Percentiles rank a stretch among this genome's conserved stretches.
Evolutionary conservation across 2,329 filamentous ascomycete species (phyloP).

Genomic region (Aspergillus japonicus): DNA sequence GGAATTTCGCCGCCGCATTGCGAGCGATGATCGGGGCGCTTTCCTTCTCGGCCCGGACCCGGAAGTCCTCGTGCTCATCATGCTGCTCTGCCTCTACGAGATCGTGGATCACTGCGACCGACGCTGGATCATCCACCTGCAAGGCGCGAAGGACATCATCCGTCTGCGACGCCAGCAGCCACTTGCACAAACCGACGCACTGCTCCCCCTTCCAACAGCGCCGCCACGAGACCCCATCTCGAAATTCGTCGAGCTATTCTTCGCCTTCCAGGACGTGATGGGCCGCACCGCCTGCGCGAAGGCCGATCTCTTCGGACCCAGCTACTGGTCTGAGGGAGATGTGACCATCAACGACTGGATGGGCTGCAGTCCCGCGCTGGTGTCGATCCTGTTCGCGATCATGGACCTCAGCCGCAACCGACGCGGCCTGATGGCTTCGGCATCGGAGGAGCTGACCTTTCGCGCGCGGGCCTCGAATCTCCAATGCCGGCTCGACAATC

Average conservation of each 20-base stretch:
- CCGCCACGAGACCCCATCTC: conserved; percentile 3
- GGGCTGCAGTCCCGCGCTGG: conserved; percentile 4
- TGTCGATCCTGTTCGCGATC: not conserved
- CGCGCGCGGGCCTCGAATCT: not conserved
- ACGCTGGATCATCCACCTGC: conserved; percentile 43
- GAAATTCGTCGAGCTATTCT: conserved; percentile 33
- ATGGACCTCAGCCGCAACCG: not conserved
- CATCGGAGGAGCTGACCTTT: not conserved
- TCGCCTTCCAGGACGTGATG: conserved; percentile 47
- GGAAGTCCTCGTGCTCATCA: conserved; percentile 30
- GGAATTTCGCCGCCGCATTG: not conserved
- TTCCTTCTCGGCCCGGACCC: conserved; percentile 4
- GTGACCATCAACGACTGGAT: conserved; percentile 2
- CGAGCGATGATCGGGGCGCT: not conserved
- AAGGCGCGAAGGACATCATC: conserved; percentile 43
- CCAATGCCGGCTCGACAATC: not conserved
- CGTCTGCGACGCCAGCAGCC: conserved; percentile 30
- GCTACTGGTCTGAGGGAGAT: conserved; percentile 37
- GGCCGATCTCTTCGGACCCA: conserved; percentile 40
- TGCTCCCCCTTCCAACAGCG: no score
- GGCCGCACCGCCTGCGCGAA: conserved; percentile 46
- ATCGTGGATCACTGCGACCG: conserved; percentile 34
- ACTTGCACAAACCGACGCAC: not conserved
- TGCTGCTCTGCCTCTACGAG: conserved; percentile 37
- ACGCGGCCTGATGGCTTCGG: not conserved